A percentile compares a stretch with the other conserved stretches of the same genome.
These are phyloP conservation scores for Onygena corvina DNA, from an alignment of 2,329 filamentous ascomycete genomes.

Conservation along the genomic window DNA sequence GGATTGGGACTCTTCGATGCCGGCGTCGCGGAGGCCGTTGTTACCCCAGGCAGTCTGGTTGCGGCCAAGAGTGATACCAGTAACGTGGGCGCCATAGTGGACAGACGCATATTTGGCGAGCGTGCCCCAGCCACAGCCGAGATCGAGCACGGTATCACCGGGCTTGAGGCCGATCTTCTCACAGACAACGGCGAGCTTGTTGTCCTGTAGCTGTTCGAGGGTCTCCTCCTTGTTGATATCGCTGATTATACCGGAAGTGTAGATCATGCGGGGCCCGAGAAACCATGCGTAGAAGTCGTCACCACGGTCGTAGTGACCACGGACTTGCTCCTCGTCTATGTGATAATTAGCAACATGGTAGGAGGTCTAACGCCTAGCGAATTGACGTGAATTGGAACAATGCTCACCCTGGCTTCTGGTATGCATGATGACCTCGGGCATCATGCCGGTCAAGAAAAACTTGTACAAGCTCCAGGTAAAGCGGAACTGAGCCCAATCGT, in stretches of 20 bases:
- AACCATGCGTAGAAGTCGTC: slow-evolving; percentile 99
- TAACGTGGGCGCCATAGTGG: slow-evolving; percentile 76
- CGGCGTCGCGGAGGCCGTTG: slow-evolving; percentile 67
- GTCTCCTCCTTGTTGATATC: slow-evolving; percentile 78
- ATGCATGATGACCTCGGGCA: slow-evolving; percentile 86
- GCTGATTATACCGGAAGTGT: slow-evolving; percentile 88
- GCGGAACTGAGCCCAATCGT: slow-evolving; percentile 92
- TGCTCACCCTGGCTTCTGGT: slow-evolving; percentile 66
- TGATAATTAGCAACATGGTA: slow-evolving; percentile 19
- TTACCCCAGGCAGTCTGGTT: slow-evolving; percentile 98
- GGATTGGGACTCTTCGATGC: slow-evolving; percentile 76
- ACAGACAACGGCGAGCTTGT: slow-evolving; percentile 89
- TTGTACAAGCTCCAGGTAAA: slow-evolving; percentile 79
- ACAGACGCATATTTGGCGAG: slow-evolving; percentile 84
- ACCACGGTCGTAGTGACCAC: slow-evolving; percentile 93
- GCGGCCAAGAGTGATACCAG: slow-evolving; percentile 83
- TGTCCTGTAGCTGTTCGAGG: slow-evolving; percentile 92
- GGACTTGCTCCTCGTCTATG: slow-evolving; percentile 89
- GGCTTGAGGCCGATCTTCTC: slow-evolving; percentile 82
- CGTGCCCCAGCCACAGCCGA: slow-evolving; percentile 97
- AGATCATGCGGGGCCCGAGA: slow-evolving; percentile 96
- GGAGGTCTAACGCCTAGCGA: slow-evolving; percentile 4
- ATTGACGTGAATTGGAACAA: background rate
- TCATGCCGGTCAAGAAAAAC: slow-evolving; percentile 76
- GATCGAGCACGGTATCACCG: slow-evolving; percentile 77